Conservation (phyloP, 2,329 filamentous ascomycete species). For the Aspergillus pseudotamarii region DNA sequence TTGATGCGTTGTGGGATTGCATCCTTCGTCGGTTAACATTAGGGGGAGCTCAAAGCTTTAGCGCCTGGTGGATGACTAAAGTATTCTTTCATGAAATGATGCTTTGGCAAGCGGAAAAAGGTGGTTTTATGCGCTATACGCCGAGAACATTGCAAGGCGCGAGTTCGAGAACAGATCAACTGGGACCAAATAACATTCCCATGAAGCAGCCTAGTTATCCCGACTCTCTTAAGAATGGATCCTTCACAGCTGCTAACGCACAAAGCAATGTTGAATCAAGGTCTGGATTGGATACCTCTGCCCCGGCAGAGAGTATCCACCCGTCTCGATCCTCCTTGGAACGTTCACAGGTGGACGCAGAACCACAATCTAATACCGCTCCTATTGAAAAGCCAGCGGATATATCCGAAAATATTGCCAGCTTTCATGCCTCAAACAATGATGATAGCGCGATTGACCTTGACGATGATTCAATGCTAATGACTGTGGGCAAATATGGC, state of each 20-base stretch:
- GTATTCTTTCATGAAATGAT: conserved; percentile 96
- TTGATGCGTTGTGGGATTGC: conserved; percentile 47
- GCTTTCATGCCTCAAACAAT: conserved; percentile 44
- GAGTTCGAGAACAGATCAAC: conserved; percentile 26
- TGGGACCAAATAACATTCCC: conserved; percentile 23
- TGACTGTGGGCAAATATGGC: conserved; percentile 47
- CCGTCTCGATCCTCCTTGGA: conserved; percentile 21
- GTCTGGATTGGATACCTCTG: conserved; percentile 23
- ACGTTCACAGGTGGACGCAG: conserved; percentile 18
- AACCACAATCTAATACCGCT: conserved; percentile 23
- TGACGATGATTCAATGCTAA: conserved; percentile 47
- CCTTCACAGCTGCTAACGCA: conserved; percentile 23
- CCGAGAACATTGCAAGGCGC: conserved; percentile 38
- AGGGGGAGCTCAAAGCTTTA: conserved; percentile 50
- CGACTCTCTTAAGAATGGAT: conserved; percentile 16
- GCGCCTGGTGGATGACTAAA: conserved; percentile 72
- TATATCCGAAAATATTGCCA: conserved; percentile 46
- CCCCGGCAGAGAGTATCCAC: conserved; percentile 19
- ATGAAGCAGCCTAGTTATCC: conserved; percentile 24
- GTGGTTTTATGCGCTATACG: conserved; percentile 74
- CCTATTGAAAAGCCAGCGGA: conserved; percentile 49
- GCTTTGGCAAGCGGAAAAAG: conserved; percentile 83
- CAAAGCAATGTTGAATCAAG: conserved; percentile 19
- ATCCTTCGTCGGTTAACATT: conserved; percentile 49
- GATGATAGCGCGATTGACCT: conserved; percentile 79